These are phyloP conservation scores for Suillus decipiens DNA, from an alignment of 768 basidiomycete genomes.

Conservation along the genomic window DNA sequence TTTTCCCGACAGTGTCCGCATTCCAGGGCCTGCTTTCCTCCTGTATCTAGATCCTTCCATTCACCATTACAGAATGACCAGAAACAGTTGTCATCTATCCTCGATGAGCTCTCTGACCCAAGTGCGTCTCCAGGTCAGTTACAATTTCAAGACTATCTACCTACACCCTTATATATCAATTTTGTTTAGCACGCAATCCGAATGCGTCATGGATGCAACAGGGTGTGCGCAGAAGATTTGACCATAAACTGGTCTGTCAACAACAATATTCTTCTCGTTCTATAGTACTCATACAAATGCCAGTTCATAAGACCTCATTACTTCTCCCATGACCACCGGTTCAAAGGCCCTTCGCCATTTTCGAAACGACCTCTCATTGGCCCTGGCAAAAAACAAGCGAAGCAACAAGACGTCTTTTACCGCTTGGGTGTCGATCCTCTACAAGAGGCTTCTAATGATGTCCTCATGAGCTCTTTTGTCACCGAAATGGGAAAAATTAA, in stretches of 20 bases:
- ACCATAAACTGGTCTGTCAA: slow-evolving; percentile 23
- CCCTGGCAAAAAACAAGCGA: slow-evolving; percentile 56
- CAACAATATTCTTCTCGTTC: neutral
- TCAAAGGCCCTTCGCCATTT: slow-evolving; percentile 21
- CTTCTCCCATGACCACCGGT: slow-evolving; percentile 42
- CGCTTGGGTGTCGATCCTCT: slow-evolving; percentile 75
- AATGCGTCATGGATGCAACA: slow-evolving; percentile 23
- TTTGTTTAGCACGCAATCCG: slow-evolving; percentile 11
- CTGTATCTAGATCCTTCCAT: slow-evolving; percentile 7
- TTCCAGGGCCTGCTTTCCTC: slow-evolving; percentile 1
- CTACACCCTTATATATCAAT: no score
- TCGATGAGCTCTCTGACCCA: slow-evolving; percentile 18
- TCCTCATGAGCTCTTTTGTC: slow-evolving; percentile 57
- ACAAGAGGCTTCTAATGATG: slow-evolving; percentile 61
- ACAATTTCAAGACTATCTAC: neutral
- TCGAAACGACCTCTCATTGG: slow-evolving; percentile 48
- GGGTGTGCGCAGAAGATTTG: slow-evolving; percentile 31
- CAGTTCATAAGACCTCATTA: slow-evolving; percentile 53
- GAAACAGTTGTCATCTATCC: slow-evolving; percentile 24
- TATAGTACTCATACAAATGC: slow-evolving; percentile 1
- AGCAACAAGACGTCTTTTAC: slow-evolving; percentile 65
- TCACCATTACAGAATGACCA: slow-evolving; percentile 24
- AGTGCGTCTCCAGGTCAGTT: slow-evolving; percentile 15
- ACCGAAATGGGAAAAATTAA: slow-evolving; percentile 82
- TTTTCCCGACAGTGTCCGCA: slow-evolving; percentile 11